These are phyloP conservation scores for Noccaea bulbosa DNA, from an alignment of 345 rosid species.

Conservation along the genomic window DNA sequence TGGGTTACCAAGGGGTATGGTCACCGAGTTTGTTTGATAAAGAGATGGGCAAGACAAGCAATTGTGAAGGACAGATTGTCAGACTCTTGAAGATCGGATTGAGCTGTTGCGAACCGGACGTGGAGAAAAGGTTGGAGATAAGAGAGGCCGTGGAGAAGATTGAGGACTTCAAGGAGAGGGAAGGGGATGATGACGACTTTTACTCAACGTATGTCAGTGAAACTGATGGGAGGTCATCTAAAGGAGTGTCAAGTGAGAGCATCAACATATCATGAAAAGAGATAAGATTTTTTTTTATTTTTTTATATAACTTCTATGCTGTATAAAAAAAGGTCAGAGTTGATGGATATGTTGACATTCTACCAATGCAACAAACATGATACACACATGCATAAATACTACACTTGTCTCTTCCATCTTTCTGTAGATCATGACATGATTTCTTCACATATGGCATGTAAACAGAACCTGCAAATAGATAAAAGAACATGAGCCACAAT, in stretches of 20 bases:
- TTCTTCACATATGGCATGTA: conserved; percentile 29
- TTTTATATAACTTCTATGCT: not conserved
- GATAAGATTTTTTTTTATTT: not conserved
- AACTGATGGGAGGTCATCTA: conserved; percentile 47
- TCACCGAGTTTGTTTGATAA: conserved; percentile 54
- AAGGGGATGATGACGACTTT: conserved; percentile 57
- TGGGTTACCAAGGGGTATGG: conserved; percentile 42
- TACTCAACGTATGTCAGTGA: conserved; percentile 61
- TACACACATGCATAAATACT: conserved; percentile 15
- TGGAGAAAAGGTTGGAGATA: conserved; percentile 77
- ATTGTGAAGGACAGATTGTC: conserved; percentile 51
- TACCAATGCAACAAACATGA: conserved; percentile 17
- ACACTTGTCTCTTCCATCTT: conserved; percentile 10
- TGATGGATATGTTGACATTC: not conserved
- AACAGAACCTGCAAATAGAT: conserved; percentile 8
- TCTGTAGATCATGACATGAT: conserved; percentile 10
- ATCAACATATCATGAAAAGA: conserved; percentile 26
- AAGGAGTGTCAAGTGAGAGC: conserved; percentile 40
- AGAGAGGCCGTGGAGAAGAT: conserved; percentile 63
- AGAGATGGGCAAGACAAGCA: conserved; percentile 51
- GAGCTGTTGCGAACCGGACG: conserved; percentile 64
- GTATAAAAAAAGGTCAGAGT: conserved; percentile 4
- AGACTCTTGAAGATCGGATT: conserved; percentile 70
- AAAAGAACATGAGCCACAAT: conserved; percentile 4
- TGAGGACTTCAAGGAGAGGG: conserved; percentile 58